Evolutionary conservation across 495 filamentous ascomycete genomes (phyloP).

Genomic region (Neurospora terricola): DNA sequence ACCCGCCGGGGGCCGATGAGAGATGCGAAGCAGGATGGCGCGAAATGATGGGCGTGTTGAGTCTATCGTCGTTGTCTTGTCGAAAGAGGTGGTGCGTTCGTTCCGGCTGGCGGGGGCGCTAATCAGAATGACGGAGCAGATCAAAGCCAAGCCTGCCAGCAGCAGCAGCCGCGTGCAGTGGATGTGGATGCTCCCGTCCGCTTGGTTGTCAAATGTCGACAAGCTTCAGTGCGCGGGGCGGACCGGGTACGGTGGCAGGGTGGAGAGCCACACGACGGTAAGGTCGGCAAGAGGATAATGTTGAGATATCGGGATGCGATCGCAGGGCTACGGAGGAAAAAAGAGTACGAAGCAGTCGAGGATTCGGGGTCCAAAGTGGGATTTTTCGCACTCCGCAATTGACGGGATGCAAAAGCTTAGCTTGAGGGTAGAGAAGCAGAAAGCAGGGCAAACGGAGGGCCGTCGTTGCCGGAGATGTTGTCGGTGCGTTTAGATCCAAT

Average conservation of each 20-base stretch:
- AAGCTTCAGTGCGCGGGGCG: not conserved
- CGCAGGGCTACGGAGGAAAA: not conserved
- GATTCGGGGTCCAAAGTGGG: not conserved
- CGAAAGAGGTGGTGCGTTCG: not conserved
- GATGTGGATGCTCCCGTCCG: not conserved
- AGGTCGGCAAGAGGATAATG: not conserved
- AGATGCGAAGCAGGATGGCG: not conserved
- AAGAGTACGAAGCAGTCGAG: not conserved
- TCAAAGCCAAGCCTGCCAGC: not conserved
- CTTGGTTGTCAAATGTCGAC: not conserved
- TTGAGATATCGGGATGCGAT: not conserved
- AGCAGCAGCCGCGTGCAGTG: not conserved
- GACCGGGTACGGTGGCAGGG: not conserved
- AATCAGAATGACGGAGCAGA: not conserved
- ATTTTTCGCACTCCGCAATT: not conserved
- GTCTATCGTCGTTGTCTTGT: not conserved
- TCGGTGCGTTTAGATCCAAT: not conserved
- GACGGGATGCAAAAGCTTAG: not conserved
- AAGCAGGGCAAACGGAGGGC: not conserved
- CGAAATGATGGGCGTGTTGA: not conserved
- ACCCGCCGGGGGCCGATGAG: not conserved
- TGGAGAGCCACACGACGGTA: not conserved
- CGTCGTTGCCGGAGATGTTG: not conserved
- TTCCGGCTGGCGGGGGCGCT: not conserved
- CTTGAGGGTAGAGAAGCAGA: not conserved